Evolutionary conservation across 495 filamentous ascomycete genomes (phyloP), one percentile per base, ranked within the genome.

Genomic region (Penicillium cataractarum): DNA sequence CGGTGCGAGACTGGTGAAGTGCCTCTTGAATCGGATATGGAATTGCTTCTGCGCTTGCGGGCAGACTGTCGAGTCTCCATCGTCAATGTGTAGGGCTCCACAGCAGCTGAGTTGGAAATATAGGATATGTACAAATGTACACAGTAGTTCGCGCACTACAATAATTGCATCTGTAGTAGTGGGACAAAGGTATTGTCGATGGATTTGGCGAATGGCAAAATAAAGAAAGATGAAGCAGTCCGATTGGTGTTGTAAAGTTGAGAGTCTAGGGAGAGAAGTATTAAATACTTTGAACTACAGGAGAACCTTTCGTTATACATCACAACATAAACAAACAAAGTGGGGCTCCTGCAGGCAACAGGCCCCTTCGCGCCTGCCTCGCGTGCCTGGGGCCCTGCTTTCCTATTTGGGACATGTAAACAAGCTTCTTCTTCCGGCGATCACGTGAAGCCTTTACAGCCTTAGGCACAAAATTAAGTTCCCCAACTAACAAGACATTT

Each of bases 21-120:
- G 21, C 33, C 44, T 27, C 53, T 64, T 21, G 65, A 54, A 26
- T 60, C 58, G n/a, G 64, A 73, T 31, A 69, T 60, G 13, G 65
- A 65, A 53, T 73, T 72, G 49, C 64, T 68, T 26, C 71, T 65
- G 55, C 75, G 69, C 55, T 78, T 78, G 61, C 66, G 70, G 21
- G 60, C 60, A 21, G 70, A 61, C 49, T 68, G 67, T 64, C 70
- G 68, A n/a, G 72, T 72, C 15, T 76, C 70, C 70, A 78, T 76
- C 17, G 42, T 59, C 26, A 27, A 10, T 27, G 17, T 55, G 13
- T 13, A 50, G 42, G 22, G 53, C n/a, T 19, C 22, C 19, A 13
- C 27, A 15, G 50, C 50, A 39, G 49, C 37, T n/a, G 48, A 54
- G 24, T 50, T 39, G 19, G 15, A 17, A 58, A 39, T 50, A 12